Evolutionary conservation across 306 rosid species (phyloP).

Genomic region (Gillenia trifoliata): DNA sequence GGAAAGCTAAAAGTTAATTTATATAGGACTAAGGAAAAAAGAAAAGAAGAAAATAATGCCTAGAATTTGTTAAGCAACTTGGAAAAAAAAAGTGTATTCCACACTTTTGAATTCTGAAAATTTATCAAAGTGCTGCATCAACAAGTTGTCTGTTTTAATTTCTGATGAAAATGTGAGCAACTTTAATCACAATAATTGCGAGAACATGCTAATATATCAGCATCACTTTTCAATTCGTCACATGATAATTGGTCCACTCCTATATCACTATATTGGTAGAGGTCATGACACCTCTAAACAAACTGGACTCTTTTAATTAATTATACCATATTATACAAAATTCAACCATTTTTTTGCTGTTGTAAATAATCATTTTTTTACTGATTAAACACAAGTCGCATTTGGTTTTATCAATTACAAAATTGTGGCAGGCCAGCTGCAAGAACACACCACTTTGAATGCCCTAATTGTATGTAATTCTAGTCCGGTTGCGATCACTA

Average conservation of each 20-base stretch:
- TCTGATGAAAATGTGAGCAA: slow-evolving; percentile 3
- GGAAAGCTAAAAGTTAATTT: background rate
- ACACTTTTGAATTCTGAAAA: background rate
- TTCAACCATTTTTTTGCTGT: background rate
- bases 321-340: no score
- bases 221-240: slow-evolving; percentile 5
- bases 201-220: slow-evolving; percentile 11
- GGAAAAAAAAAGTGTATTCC: background rate
- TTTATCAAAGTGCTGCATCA: background rate
- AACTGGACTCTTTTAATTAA: no score
- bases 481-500: background rate
- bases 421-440: background rate
- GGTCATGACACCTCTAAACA: background rate
- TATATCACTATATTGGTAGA: background rate
- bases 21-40: background rate
- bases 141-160: slow-evolving; percentile 2
- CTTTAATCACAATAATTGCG: background rate
- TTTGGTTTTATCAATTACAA: background rate
- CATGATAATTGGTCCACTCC: background rate
- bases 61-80: background rate
- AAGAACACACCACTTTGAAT: background rate
- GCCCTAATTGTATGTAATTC: background rate
- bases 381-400: background rate
- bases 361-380: no score
- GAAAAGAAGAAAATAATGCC: background rate